phyloP scores from a whole-genome alignment of 768 basidiomycete genomes.

The Russula earlei region DNA sequence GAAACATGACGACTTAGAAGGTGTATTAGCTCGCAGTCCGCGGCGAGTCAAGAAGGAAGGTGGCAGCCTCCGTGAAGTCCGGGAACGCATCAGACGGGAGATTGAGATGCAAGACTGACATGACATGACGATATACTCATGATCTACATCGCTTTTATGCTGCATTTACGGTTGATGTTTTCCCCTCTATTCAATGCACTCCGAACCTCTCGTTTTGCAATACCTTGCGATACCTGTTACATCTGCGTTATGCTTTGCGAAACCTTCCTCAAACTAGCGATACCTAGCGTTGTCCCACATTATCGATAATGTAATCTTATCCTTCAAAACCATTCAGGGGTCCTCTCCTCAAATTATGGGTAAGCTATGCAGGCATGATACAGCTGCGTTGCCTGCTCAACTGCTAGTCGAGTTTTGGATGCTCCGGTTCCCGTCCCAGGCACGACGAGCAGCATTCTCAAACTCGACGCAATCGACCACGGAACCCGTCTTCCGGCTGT shows the following conservation, averaged over 20 bases:
- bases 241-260: conserved; percentile 1
- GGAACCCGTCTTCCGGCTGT: conserved; percentile 55
- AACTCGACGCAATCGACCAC: conserved; percentile 65
- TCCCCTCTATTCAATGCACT: background rate
- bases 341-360: background rate
- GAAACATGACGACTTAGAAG: conserved; percentile 51
- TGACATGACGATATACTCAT: conserved; percentile 5
- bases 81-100: conserved; percentile 74
- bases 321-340: background rate
- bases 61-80: conserved; percentile 67
- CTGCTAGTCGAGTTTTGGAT: background rate
- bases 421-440: conserved; percentile 17
- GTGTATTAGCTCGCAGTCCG: conserved; percentile 61
- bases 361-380: background rate
- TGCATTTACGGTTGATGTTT: conserved; percentile 9
- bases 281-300: conserved; percentile 12
- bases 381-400: background rate
- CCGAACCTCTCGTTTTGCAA: conserved; percentile 16
- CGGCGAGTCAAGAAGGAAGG: conserved; percentile 58
- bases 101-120: conserved; percentile 54
- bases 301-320: conserved; percentile 10
- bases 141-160: conserved; percentile 9
- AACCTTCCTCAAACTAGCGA: conserved; percentile 6
- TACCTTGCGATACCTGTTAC: conserved; percentile 17
- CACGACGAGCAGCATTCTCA: conserved; percentile 41